Conservation (phyloP, 257 asterid species). For the Cinchona pubescens region DNA sequence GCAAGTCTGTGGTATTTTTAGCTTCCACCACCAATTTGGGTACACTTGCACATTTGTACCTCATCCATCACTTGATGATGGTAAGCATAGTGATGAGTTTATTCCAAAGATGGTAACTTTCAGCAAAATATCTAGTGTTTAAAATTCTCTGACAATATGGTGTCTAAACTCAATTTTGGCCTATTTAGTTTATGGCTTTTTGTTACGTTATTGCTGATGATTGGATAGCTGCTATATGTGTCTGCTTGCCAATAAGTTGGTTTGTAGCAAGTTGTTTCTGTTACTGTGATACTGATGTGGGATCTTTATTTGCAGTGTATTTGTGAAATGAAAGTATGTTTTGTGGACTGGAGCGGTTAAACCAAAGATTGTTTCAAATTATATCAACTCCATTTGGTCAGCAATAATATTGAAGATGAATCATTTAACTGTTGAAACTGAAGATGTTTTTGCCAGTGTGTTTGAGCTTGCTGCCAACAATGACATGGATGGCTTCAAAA, state of each 20-base stretch:
- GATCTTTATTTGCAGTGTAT: conserved; percentile 33
- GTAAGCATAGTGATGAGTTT: conserved; percentile 10
- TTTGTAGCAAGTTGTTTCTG: not conserved
- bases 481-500: conserved; percentile 50
- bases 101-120: conserved; percentile 4
- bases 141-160: not conserved
- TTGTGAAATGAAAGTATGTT: conserved; percentile 27
- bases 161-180: not conserved
- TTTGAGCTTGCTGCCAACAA: conserved; percentile 82
- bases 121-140: no score
- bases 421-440: conserved; percentile 45
- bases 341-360: conserved; percentile 24
- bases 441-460: conserved; percentile 51
- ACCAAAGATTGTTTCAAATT: conserved; percentile 15
- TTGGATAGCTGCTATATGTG: not conserved
- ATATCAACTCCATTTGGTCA: conserved; percentile 12
- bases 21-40: not conserved
- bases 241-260: not conserved
- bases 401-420: conserved; percentile 36
- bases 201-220: not conserved
- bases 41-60: not conserved
- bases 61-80: not conserved
- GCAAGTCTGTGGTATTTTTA: not conserved
- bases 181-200: not conserved
- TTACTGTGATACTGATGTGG: conserved; percentile 24